Base-by-base conservation (phyloP, 306 rosid species). In the Quercus rubra region DNA sequence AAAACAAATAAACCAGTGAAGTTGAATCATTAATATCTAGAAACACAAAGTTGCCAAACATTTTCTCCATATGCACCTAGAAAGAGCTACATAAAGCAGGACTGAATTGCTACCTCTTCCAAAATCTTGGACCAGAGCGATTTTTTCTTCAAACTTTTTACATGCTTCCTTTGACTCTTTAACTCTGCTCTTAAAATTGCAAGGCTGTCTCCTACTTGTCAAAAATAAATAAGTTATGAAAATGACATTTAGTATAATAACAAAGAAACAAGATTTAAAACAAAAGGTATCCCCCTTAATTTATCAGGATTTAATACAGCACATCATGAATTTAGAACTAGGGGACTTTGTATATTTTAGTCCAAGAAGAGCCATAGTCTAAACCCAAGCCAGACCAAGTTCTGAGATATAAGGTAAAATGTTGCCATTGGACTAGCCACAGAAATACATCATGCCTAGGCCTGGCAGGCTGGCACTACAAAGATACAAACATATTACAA, bases 111-210 rank as follows among this genome's bases (percentile, higher is more conserved):
- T 80, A 96, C 99, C 99, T 93, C 97, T 89, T 96, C 99, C 90
- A 96, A 84, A 85, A 93, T 91, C 92, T 77, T 88, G 81, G 98
- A 90, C 99, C 99, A 96, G 23, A 96, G 83, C 69, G 99, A 96
- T 78, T 92, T 96, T 87, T 96, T 96, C 96, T 91, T 91, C 90
- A 96, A 87, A 86, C 80, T 87, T 81, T 90, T 88, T 57, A 96
- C 99, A 82, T 91, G 97, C 93, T 96, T 96, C 90, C 81, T 88
- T 88, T 93, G 99, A 91, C 92, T 93, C 88, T 93, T 96, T 85
- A 96, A 83, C 86, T 96, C 99, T 2, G 93, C 88, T 86, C 90
- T 90, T 86, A 96, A 87, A 81, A 96, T 92, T 70, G 99, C 97
- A 82, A 96, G 91, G 87, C 90, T 88, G 83, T 96, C 98, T 73